Percentiles rank a stretch among this genome's conserved stretches.
phyloP scores from a whole-genome alignment of 2,329 filamentous ascomycete species.

The Xylaria polymorpha region DNA sequence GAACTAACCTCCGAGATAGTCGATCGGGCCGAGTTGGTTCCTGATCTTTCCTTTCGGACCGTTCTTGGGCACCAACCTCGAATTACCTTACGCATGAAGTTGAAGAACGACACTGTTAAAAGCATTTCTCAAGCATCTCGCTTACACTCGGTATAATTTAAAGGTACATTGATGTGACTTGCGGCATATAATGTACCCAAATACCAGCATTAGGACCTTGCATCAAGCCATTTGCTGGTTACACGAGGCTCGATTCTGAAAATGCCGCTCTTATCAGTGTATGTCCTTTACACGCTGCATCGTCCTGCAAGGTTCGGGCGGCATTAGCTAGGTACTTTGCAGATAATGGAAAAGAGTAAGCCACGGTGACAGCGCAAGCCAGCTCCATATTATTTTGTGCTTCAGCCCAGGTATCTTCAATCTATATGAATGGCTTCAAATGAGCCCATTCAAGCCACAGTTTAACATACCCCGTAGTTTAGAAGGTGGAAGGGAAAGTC shows the following conservation, averaged over 20 bases:
- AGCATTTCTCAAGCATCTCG: neutral
- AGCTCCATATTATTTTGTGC: neutral
- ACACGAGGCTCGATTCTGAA: conserved; percentile 7
- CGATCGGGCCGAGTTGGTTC: conserved; percentile 36
- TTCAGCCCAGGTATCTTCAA: neutral
- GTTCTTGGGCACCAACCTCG: conserved; percentile 26
- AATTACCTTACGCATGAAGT: conserved; percentile 5
- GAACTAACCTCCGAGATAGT: conserved; percentile 2
- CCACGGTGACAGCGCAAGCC: neutral
- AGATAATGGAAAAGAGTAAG: conserved; percentile 6
- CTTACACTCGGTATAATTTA: neutral
- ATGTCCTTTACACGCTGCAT: neutral
- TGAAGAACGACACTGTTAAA: neutral
- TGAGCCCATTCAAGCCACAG: neutral
- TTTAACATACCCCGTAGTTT: conserved; percentile 27
- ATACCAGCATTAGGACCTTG: conserved; percentile 9
- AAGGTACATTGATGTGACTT: conserved; percentile 5
- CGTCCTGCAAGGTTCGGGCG: neutral
- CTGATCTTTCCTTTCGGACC: conserved; percentile 37
- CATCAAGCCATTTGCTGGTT: conserved; percentile 4
- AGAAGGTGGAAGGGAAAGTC: conserved; percentile 67
- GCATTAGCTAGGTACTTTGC: neutral
- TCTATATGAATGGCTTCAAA: neutral
- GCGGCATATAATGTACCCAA: conserved; percentile 23
- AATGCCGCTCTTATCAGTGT: conserved; percentile 13